These are phyloP conservation scores for Chalaropsis ovoidea DNA, from an alignment of 2,329 filamentous ascomycete genomes.

Conservation along the genomic window DNA sequence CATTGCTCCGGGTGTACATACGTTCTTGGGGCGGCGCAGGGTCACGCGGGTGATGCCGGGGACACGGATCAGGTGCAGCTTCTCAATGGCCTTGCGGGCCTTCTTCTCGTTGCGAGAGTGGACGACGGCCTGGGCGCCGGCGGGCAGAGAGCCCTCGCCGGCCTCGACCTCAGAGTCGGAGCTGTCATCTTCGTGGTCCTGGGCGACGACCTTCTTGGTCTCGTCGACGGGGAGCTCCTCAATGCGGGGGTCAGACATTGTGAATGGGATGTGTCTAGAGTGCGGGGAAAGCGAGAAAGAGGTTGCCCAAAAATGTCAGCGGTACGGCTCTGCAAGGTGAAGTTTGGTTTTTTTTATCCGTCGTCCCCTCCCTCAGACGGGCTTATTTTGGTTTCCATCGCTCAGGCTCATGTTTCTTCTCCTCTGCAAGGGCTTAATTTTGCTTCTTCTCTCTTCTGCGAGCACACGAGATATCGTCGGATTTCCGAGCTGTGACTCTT, in stretches of 20 bases:
- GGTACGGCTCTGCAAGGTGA: neutral
- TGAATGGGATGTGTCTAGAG: conserved; percentile 30
- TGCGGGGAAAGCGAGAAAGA: neutral
- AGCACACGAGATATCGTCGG: neutral
- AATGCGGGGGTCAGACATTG: conserved; percentile 94
- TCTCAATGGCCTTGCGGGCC: conserved; percentile 97
- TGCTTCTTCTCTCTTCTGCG: neutral
- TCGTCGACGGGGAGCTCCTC: conserved; percentile 94
- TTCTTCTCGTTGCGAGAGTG: conserved; percentile 99
- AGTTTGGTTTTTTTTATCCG: neutral
- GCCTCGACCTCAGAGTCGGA: conserved; percentile 68
- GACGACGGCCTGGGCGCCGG: conserved; percentile 78
- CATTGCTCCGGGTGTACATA: conserved; percentile 44
- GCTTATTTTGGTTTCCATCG: neutral
- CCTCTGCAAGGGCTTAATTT: conserved; percentile 19
- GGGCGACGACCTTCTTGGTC: conserved; percentile 65
- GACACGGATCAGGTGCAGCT: conserved; percentile 93
- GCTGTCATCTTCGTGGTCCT: conserved; percentile 59
- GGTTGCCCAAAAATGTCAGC: conserved; percentile 4
- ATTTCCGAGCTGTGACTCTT: conserved; percentile 10
- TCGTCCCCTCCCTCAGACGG: neutral
- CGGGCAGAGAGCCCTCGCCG: conserved; percentile 64
- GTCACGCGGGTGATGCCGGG: conserved; percentile 97
- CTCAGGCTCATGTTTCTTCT: conserved; percentile 3
- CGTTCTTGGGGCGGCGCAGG: conserved; percentile 96